Evolutionary conservation across 805 yeast species (phyloP).

Genomic region (Barnettozyma vustinii): DNA sequence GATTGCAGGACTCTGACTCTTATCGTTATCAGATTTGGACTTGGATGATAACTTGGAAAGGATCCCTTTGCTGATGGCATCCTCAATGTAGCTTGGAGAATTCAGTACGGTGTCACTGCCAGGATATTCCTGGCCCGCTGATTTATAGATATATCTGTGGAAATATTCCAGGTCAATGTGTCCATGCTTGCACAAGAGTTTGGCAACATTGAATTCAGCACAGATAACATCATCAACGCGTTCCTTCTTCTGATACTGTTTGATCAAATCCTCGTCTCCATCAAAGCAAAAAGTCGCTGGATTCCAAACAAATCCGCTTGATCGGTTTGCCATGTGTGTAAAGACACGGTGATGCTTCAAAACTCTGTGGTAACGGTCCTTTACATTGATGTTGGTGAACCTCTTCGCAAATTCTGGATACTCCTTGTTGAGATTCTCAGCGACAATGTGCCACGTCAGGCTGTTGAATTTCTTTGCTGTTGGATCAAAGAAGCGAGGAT

Average conservation of each 20-base stretch:
- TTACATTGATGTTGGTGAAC: slow-evolving; percentile 25
- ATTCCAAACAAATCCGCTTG: slow-evolving; percentile 22
- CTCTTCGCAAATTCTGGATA: slow-evolving; percentile 23
- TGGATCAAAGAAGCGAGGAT: slow-evolving; percentile 18
- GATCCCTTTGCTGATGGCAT: slow-evolving; percentile 21
- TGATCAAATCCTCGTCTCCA: slow-evolving; percentile 9
- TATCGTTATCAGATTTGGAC: slow-evolving; percentile 9
- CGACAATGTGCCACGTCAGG: slow-evolving; percentile 23
- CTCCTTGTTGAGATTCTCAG: slow-evolving; percentile 22
- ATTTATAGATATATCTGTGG: slow-evolving; percentile 21
- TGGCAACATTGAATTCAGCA: slow-evolving; percentile 16
- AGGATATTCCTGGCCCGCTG: slow-evolving; percentile 7
- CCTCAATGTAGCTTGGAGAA: slow-evolving; percentile 20
- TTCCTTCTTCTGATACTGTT: slow-evolving; percentile 13
- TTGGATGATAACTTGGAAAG: slow-evolving; percentile 13
- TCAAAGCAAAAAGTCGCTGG: slow-evolving; percentile 20
- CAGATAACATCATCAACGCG: slow-evolving; percentile 13
- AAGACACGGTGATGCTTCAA: slow-evolving; percentile 24
- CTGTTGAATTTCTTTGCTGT: slow-evolving; percentile 14
- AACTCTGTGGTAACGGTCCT: slow-evolving; percentile 25
- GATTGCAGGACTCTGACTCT: slow-evolving; percentile 2
- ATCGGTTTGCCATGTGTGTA: slow-evolving; percentile 18
- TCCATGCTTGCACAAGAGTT: slow-evolving; percentile 21
- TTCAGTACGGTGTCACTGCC: slow-evolving; percentile 16
- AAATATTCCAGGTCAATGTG: slow-evolving; percentile 24